A percentile compares a stretch with the other conserved stretches of the same genome.
These are phyloP conservation scores for Trichoderma lentiforme DNA, from an alignment of 2,329 filamentous ascomycete species.

Conservation along the genomic window DNA sequence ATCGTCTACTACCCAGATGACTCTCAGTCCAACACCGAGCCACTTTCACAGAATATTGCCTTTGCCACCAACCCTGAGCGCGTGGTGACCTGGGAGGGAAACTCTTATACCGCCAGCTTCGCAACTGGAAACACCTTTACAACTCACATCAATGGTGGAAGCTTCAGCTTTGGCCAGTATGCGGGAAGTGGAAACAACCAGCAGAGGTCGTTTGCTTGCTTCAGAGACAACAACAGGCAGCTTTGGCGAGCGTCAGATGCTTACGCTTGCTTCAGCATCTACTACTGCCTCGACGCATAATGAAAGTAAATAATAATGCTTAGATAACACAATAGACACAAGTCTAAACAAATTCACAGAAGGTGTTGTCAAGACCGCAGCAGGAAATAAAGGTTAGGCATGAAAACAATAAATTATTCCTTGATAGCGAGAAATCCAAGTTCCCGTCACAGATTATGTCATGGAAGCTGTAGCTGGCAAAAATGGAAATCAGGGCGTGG, in stretches of 20 bases:
- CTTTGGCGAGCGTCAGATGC: neutral
- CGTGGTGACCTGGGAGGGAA: neutral
- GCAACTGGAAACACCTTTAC: neutral
- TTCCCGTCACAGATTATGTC: neutral
- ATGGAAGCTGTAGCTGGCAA: neutral
- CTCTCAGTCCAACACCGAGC: neutral
- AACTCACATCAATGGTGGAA: neutral
- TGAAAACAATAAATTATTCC: neutral
- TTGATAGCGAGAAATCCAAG: neutral
- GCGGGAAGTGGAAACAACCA: conserved; percentile 7
- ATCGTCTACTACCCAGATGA: conserved; percentile 12
- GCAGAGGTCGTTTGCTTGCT: conserved; percentile 6
- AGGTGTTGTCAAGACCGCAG: neutral
- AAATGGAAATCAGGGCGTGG: neutral
- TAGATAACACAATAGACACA: neutral
- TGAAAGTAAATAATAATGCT: neutral
- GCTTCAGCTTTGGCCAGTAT: conserved; percentile 1
- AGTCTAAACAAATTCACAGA: neutral
- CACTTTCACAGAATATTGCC: neutral
- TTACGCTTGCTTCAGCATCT: conserved; percentile 10
- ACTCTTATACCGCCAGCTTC: neutral
- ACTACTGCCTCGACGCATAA: conserved; percentile 9
- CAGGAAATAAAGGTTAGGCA: neutral
- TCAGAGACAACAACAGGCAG: conserved; percentile 5
- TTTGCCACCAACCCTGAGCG: neutral